A percentile compares a stretch with the other conserved stretches of the same genome.
Evolutionary conservation across 2,329 filamentous ascomycete genomes (phyloP).

Genomic region (Ophiostoma fasciatum): DNA sequence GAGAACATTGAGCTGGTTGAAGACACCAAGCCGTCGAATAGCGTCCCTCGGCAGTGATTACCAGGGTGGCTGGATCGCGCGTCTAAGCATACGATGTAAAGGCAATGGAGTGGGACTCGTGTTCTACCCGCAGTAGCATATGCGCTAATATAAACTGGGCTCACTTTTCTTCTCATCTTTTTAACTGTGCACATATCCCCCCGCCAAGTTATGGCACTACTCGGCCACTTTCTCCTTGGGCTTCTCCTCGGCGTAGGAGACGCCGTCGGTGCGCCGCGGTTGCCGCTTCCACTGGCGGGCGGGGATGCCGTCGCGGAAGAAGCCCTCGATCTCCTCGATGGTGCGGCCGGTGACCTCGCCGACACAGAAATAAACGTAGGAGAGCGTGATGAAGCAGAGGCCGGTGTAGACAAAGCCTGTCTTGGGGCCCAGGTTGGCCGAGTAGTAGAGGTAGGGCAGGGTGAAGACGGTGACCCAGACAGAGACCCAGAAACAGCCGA

Average conservation of each 20-base stretch:
- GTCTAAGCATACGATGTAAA: too few species aligned
- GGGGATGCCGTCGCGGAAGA: background rate
- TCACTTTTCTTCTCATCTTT: too few species aligned
- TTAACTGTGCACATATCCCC: too few species aligned
- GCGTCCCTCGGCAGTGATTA: too few species aligned
- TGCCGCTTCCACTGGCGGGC: background rate
- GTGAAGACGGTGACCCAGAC: conserved; percentile 22
- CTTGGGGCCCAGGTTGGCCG: conserved; percentile 2
- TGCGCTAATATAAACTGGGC: too few species aligned
- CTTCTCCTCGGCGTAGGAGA: too few species aligned
- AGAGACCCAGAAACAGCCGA: conserved; percentile 28
- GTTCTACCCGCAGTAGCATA: too few species aligned
- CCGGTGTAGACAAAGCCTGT: conserved; percentile 1
- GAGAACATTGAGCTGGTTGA: conserved; percentile 1
- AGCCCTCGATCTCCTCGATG: conserved; percentile 1
- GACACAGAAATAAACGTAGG: conserved; percentile 1
- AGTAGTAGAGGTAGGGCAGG: conserved; percentile 1
- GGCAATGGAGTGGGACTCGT: too few species aligned
- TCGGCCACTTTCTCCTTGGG: too few species aligned
- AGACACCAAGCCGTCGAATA: too few species aligned
- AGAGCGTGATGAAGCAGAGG: background rate
- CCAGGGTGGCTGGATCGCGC: too few species aligned
- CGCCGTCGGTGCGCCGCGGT: background rate
- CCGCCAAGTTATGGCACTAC: too few species aligned
- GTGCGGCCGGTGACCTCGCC: conserved; percentile 1